Conservation (phyloP, 2,329 filamentous ascomycete genomes). For the Diaporthe sp. region DNA sequence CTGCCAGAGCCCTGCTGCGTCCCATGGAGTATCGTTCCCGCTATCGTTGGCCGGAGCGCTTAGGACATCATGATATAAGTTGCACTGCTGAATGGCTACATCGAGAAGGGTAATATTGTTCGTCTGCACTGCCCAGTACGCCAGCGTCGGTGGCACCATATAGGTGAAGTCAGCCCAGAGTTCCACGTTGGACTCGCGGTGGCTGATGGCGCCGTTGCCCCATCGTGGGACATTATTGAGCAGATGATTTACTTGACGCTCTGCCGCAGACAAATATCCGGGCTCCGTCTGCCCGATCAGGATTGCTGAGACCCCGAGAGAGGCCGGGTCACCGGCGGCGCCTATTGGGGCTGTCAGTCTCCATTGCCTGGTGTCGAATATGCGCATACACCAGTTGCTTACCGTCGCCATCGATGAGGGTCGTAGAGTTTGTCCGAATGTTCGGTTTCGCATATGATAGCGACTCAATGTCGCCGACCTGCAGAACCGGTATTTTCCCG, state of each 20-base stretch:
- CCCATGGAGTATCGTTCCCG: not conserved
- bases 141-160: not conserved
- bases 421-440: conserved; percentile 11
- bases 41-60: not conserved
- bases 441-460: not conserved
- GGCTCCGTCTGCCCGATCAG: not conserved
- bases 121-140: conserved; percentile 8
- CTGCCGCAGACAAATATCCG: not conserved
- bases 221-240: not conserved
- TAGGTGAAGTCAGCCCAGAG: conserved; percentile 11
- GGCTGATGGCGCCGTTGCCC: not conserved
- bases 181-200: not conserved
- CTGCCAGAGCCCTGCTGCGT: not conserved
- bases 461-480: not conserved
- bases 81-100: not conserved
- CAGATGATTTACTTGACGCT: not conserved
- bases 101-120: not conserved
- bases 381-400: not conserved
- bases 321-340: not conserved
- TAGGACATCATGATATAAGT: not conserved
- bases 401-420: conserved; percentile 9
- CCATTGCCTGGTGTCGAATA: not conserved
- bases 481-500: not conserved
- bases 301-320: not conserved
- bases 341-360: not conserved